These are phyloP conservation scores for Marasmius fiardii DNA, from an alignment of 1,284 basidiomycete species.

Conservation along the genomic window DNA sequence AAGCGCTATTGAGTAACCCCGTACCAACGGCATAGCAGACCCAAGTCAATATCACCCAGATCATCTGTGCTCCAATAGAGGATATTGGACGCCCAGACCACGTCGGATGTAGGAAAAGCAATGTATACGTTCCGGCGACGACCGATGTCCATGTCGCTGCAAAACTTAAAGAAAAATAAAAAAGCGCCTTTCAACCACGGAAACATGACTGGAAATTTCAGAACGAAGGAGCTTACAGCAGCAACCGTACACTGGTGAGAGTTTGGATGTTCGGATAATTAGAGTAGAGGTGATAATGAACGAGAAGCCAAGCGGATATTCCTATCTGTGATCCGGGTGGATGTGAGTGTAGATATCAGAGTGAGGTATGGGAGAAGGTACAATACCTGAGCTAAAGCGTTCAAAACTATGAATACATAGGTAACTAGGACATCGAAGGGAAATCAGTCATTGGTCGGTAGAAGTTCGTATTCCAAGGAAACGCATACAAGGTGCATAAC, in stretches of 20 bases:
- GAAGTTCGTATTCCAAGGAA: neutral
- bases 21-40: constrained; percentile 53
- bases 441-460: neutral
- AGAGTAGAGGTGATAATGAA: constrained; percentile 46
- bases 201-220: too few species aligned
- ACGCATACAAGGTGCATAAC: constrained; percentile 46
- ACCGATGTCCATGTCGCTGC: constrained; percentile 53
- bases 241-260: constrained; percentile 37
- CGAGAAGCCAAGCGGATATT: constrained; percentile 49
- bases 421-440: constrained; percentile 26
- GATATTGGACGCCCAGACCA: constrained; percentile 47
- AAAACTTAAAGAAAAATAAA: constrained; percentile 35
- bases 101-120: constrained; percentile 54
- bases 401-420: constrained; percentile 48
- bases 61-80: constrained; percentile 52
- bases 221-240: constrained; percentile 38
- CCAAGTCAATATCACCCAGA: constrained; percentile 56
- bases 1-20: constrained; percentile 36
- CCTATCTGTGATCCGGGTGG: constrained; percentile 35
- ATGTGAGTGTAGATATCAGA: neutral
- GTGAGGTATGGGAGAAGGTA: neutral
- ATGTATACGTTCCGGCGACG: constrained; percentile 44
- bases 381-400: constrained; percentile 43
- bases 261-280: constrained; percentile 43
- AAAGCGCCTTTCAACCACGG: too few species aligned